These are phyloP conservation scores for Stachybotrys chlorohalonatus DNA, from an alignment of 2,329 filamentous ascomycete species.

Conservation along the genomic window DNA sequence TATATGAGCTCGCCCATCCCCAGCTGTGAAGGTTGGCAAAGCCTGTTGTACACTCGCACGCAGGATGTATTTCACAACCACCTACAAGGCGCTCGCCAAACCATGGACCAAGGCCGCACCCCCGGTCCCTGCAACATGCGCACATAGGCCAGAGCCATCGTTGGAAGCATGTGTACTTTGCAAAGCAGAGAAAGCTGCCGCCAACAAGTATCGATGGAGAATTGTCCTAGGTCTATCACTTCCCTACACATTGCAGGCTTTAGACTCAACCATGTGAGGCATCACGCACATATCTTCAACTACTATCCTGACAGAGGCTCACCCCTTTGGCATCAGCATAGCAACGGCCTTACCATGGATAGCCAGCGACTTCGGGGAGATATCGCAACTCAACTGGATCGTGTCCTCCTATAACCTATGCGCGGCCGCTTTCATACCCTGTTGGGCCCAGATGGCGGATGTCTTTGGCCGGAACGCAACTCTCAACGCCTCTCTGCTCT, in stretches of 20 bases:
- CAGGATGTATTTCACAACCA: not conserved
- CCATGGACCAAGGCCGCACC: not conserved
- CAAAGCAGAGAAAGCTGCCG: conserved; percentile 21
- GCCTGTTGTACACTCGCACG: not conserved
- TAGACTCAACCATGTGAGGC: conserved; percentile 53
- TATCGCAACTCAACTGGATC: conserved; percentile 59
- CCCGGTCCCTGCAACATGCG: conserved; percentile 8
- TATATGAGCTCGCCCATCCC: no score
- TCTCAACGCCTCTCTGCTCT: conserved; percentile 46
- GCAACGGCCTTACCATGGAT: conserved; percentile 40
- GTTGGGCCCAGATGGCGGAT: conserved; percentile 56
- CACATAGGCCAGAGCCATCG: conserved; percentile 10
- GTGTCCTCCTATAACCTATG: conserved; percentile 61
- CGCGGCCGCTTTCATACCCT: conserved; percentile 57
- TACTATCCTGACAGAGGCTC: not conserved
- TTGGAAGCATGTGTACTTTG: conserved; percentile 17
- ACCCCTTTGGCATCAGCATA: conserved; percentile 10
- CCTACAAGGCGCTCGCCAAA: not conserved
- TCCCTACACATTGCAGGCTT: conserved; percentile 51
- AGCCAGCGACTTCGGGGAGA: conserved; percentile 51
- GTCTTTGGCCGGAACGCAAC: conserved; percentile 54
- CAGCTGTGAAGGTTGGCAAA: no score
- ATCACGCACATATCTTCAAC: not conserved
- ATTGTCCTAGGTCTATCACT: conserved; percentile 48
- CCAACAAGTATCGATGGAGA: conserved; percentile 43